phyloP scores from a whole-genome alignment of 2,329 filamentous ascomycete species.

The Fusarium temperatum region DNA sequence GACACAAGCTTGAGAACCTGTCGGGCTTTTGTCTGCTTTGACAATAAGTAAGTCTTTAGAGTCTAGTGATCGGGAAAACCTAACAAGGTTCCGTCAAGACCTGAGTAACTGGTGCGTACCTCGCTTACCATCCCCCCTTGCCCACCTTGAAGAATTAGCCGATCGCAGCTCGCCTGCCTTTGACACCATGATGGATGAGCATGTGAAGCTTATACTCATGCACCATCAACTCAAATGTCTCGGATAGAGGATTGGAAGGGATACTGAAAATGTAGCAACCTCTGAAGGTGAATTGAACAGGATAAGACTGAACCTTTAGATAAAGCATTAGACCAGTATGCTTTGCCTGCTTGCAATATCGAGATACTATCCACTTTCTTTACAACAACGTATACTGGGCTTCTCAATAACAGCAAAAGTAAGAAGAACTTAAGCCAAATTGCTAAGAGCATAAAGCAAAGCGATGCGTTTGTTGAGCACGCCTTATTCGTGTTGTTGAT shows the following conservation, averaged over 20 bases:
- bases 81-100: fast-evolving
- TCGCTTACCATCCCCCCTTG: background rate
- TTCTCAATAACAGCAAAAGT: fast-evolving
- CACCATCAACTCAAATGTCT: background rate
- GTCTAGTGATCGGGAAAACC: background rate
- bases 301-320: fast-evolving
- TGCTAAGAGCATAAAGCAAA: fast-evolving
- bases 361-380: background rate
- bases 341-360: background rate
- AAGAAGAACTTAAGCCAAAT: background rate
- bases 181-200: background rate
- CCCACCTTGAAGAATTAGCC: background rate
- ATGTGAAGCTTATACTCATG: background rate
- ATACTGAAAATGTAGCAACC: background rate
- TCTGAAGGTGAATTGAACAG: background rate
- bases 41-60: fast-evolving
- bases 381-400: fast-evolving
- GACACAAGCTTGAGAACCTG: background rate
- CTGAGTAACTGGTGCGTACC: background rate
- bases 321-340: background rate
- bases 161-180: background rate
- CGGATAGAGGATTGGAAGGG: fast-evolving
- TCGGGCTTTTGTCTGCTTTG: background rate
- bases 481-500: background rate
- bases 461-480: fast-evolving